phyloP scores from a whole-genome alignment of 2,329 filamentous ascomycete species.

The Hymenoscyphus fructigenus region DNA sequence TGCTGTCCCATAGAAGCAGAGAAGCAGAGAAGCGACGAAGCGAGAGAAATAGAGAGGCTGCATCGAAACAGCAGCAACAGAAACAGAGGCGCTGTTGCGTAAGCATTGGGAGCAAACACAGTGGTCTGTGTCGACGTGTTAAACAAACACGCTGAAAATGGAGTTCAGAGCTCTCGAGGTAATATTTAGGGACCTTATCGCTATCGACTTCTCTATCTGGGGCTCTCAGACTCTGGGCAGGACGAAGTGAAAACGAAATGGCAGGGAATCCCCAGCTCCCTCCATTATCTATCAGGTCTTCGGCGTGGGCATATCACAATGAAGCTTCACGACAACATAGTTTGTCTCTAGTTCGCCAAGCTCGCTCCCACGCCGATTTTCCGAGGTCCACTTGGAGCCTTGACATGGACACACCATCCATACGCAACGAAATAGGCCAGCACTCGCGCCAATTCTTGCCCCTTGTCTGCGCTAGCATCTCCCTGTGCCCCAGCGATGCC shows the following conservation, averaged over 20 bases:
- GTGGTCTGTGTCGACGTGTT: not conserved
- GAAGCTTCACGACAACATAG: conserved; percentile 5
- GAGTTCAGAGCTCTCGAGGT: not conserved
- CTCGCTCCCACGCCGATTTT: conserved; percentile 15
- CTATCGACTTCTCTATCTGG: not conserved
- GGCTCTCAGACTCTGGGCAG: not conserved
- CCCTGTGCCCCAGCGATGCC: conserved; percentile 7
- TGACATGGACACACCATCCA: not conserved
- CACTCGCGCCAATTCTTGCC: conserved; percentile 24
- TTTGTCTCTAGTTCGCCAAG: conserved; percentile 15
- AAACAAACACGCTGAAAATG: not conserved
- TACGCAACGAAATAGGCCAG: conserved; percentile 16
- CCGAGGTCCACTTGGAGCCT: conserved; percentile 2
- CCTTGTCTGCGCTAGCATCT: conserved; percentile 16
- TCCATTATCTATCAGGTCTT: not conserved
- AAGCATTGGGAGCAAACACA: not conserved
- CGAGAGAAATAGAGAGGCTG: conserved; percentile 6
- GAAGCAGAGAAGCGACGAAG: not conserved
- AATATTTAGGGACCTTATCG: not conserved
- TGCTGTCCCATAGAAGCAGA: not conserved
- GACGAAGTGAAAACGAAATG: not conserved
- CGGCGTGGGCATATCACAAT: conserved; percentile 8
- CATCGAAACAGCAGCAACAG: conserved; percentile 7
- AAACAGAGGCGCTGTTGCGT: not conserved
- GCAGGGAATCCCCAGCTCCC: not conserved